Conservation (phyloP, 164 flowering plant species). For the Aristolochia contorta region DNA sequence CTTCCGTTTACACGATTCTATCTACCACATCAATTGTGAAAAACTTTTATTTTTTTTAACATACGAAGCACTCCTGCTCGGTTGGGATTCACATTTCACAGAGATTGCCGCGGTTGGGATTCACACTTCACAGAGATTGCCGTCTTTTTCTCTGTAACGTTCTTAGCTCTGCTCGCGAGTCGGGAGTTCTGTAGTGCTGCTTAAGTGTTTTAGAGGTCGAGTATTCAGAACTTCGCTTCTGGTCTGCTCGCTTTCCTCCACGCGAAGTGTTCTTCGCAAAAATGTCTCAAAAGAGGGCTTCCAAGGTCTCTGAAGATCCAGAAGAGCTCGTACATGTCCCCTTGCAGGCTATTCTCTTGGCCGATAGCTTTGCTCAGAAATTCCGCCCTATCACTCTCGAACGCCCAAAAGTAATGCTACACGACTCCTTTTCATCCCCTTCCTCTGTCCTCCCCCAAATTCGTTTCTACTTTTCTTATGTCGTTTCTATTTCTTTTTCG, state of each 20-base stretch:
- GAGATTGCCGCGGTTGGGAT: no score
- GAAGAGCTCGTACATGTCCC: slow-evolving; percentile 53
- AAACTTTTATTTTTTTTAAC: no score
- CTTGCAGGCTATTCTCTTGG: slow-evolving; percentile 78
- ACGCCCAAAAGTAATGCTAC: slow-evolving; percentile 67
- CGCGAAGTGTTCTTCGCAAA: neutral
- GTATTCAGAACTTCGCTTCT: neutral
- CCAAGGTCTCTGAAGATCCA: slow-evolving; percentile 54
- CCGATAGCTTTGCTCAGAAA: slow-evolving; percentile 86
- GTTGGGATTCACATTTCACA: no score
- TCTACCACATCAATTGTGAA: no score
- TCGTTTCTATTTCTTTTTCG: neutral
- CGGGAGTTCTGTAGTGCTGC: no score
- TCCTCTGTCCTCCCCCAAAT: neutral
- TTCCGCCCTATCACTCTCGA: slow-evolving; percentile 93
- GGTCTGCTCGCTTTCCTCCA: neutral
- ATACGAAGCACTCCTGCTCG: no score
- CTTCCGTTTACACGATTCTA: no score
- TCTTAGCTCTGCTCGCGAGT: no score
- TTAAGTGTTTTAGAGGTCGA: no score
- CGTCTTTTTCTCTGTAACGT: no score
- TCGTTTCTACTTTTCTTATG: neutral
- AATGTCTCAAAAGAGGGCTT: slow-evolving; percentile 33
- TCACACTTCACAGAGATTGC: no score
- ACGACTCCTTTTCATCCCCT: neutral